Evolutionary conservation across 805 yeast species (phyloP).

Genomic region (Candida lessepsii): DNA sequence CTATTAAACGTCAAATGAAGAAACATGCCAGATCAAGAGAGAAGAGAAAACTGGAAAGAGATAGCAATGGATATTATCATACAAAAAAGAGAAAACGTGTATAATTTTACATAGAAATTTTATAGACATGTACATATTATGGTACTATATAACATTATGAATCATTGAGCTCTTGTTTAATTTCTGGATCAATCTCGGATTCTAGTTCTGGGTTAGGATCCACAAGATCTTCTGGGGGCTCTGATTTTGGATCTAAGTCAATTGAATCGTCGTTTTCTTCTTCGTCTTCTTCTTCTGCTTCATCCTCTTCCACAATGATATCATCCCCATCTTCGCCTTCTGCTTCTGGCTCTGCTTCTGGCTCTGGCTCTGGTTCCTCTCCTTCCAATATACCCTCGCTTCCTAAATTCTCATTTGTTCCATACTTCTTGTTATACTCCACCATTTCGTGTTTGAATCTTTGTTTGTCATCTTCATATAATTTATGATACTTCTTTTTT

Average conservation of each 20-base stretch:
- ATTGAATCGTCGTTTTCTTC: constrained; percentile 7
- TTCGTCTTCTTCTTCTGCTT: constrained; percentile 7
- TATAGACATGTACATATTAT: constrained; percentile 2
- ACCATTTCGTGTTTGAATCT: constrained; percentile 75
- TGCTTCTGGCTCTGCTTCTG: too few species aligned
- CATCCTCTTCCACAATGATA: constrained; percentile 4
- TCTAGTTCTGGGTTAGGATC: constrained; percentile 7
- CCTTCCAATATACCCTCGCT: constrained; percentile 12
- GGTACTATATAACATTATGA: neutral
- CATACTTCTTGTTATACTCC: constrained; percentile 38
- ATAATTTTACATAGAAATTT: neutral
- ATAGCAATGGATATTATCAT: constrained; percentile 73
- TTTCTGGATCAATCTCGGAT: constrained; percentile 8
- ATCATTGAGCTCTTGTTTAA: constrained; percentile 1
- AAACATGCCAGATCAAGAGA: constrained; percentile 76
- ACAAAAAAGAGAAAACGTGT: constrained; percentile 49
- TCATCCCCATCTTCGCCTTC: constrained; percentile 9
- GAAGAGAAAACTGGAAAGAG: constrained; percentile 71
- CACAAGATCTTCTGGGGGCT: constrained; percentile 7
- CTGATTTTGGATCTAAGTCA: constrained; percentile 9
- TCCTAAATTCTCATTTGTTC: constrained; percentile 11
- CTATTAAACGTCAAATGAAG: constrained; percentile 74
- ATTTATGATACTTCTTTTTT: constrained; percentile 67
- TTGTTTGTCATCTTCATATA: constrained; percentile 74
- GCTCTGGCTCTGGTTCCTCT: constrained; percentile 9